Evolutionary conservation across 108 stramenopile species (phyloP), one percentile per base, ranked within the genome.

Genomic region (Fragilaria crotonensis): DNA sequence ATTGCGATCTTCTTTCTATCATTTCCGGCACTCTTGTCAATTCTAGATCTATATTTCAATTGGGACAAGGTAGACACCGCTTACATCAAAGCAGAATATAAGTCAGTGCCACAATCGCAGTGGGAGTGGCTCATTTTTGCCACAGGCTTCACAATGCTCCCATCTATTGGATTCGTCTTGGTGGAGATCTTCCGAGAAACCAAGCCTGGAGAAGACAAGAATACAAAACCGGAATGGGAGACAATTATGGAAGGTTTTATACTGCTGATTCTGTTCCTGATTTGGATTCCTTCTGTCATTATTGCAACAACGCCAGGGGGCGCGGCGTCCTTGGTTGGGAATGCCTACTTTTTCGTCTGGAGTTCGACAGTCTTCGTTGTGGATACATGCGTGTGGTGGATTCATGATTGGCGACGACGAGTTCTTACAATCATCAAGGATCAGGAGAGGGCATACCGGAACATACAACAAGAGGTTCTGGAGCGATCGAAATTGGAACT

Each of bases 291-390:
- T 3, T 57, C 80, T 19, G 74, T 82, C 27, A 78, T 73, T 25
- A 52, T 79, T 25, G 70, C 60, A 5, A 89, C 84, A 3, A 79
- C 82, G 7, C 82, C 87, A 1, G 87, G 77, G 28, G 84, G 82
- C 0, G 55, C 71, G 46, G 82, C 84, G 7, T 55, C 62, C 52
- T 60, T 73, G 23, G 53, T 80, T 25, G 83, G 78, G 18, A 79
- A 79, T 55, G 25, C 64, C 4, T 79, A 85, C 45, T 89, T 89
- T 68, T 78, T 71, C 20, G 79, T 83, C 21, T 89, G 88, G 88
- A 54, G 56, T 5, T 71, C 77, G 7, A 69, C 67, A 11, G 53
- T 81, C 26, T 70, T 78, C 31, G 72, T 84, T 5, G 54, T 82
- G 31, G 80, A 81, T 56, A 78, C 76, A 7, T 68, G 71, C 22